phyloP scores from a whole-genome alignment of 768 basidiomycete species.

The Zangia roseola region DNA sequence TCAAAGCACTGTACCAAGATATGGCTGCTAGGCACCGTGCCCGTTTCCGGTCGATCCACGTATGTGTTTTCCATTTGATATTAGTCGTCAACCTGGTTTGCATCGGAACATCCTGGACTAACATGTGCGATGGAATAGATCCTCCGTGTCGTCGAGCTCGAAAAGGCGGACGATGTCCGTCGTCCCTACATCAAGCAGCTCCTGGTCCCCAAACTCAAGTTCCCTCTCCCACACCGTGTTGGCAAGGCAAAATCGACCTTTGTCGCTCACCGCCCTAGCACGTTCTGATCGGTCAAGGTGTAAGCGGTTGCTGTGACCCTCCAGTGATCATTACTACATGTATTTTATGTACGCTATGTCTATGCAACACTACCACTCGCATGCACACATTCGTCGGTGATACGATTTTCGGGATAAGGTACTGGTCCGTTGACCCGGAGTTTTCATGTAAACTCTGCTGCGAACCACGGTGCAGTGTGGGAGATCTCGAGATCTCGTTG shows the following conservation, averaged over 20 bases:
- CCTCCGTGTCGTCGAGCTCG: slow-evolving; percentile 94
- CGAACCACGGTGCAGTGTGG: no score
- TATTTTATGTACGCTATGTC: slow-evolving; percentile 10
- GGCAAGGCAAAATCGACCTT: slow-evolving; percentile 77
- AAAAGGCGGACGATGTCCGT: slow-evolving; percentile 88
- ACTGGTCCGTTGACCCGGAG: no score
- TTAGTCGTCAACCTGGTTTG: not conserved
- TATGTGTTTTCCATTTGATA: slow-evolving; percentile 38
- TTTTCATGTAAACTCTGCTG: no score
- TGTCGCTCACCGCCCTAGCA: slow-evolving; percentile 71
- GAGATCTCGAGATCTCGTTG: no score
- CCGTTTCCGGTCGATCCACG: slow-evolving; percentile 98
- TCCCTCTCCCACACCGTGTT: slow-evolving; percentile 94
- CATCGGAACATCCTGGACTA: not conserved
- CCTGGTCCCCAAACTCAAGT: slow-evolving; percentile 84
- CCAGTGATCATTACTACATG: slow-evolving; percentile 4
- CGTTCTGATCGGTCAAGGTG: slow-evolving; percentile 47
- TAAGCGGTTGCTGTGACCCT: not conserved
- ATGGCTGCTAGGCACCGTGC: slow-evolving; percentile 99
- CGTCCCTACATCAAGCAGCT: slow-evolving; percentile 99
- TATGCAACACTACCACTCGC: no score
- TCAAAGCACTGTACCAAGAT: slow-evolving; percentile 97
- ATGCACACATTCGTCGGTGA: no score
- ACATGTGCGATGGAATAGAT: slow-evolving; percentile 54
- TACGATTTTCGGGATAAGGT: no score